Base-by-base conservation (phyloP, 2,329 filamentous ascomycete species). In the Thermomyces lanuginosus region DNA sequence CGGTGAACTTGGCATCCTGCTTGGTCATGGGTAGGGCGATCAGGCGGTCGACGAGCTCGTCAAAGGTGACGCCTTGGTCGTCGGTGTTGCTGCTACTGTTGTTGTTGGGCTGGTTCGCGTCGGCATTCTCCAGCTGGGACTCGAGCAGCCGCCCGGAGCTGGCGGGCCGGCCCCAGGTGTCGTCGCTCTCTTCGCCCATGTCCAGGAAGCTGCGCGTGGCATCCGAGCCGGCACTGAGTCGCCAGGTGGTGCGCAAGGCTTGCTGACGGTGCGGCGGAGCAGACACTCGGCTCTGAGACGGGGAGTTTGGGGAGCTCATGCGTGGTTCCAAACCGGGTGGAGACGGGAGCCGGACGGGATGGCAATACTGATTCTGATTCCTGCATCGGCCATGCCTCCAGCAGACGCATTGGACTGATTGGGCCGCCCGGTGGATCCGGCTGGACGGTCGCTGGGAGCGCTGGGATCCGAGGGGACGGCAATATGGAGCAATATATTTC, bases 31-130 rank as follows among this genome's bases (percentile, higher is more conserved):
- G 79, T 35, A 80, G 69, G 1, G 75, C 68, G 13, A 95, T 64
- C 21, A 98, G 64, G n/a, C 83, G 76, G 51, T 92, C 82, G 11
- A 95, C 81, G 4, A 89, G 59, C 29, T 83, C 76, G 34, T 78
- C 72, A 26, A 63, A 61, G 2, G 53, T 50, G 11, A 48, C 38
- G 4, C 58, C 58, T 3, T 8, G 42, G 36, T 32, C 48, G 50
- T 9, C 46, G 47, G 29, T 51, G 45, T 27, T 40, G 38, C 18
- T 31, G 22, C 12, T 18, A 16, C 13, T 33, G 48, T 44, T 32
- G 42, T 51, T 17, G 41, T 36, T 6, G 43, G 43, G 27, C 34
- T 37, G 25, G 34, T 44, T 29, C 22, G 37, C 23, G 30, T 18
- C 19, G 20, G 24, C 27, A 17, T 28, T 22, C 6, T 28, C 21